phyloP scores from a whole-genome alignment of 441 rosid species.

The Adansonia madagascariensis region DNA sequence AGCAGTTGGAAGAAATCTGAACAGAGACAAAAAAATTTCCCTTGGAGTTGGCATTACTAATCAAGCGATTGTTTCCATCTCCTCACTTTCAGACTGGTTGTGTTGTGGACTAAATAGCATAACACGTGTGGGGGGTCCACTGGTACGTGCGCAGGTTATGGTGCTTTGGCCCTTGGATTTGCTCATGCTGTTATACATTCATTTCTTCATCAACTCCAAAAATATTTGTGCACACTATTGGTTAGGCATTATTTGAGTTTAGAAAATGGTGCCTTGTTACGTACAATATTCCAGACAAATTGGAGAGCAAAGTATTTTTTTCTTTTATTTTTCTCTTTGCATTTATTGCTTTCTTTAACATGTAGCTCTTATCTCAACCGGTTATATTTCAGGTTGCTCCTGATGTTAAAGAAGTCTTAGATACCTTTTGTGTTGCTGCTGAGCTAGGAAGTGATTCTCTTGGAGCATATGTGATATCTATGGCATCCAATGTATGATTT shows the following conservation, averaged over 20 bases:
- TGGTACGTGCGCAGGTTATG: background rate
- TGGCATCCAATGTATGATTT: conserved; percentile 87
- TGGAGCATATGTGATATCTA: conserved; percentile 95
- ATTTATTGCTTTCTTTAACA: conserved; percentile 20
- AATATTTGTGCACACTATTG: background rate
- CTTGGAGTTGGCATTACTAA: conserved; percentile 1
- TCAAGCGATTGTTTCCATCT: background rate
- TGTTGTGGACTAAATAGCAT: background rate
- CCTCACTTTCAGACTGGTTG: background rate
- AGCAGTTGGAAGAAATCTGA: background rate
- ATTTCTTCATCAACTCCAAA: background rate
- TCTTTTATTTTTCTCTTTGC: conserved; percentile 3
- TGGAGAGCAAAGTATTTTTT: conserved; percentile 9
- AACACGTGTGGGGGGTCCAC: background rate
- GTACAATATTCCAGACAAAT: conserved; percentile 10
- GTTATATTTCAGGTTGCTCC: conserved; percentile 64
- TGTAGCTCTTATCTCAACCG: background rate
- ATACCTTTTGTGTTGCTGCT: conserved; percentile 91
- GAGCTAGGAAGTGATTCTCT: conserved; percentile 95
- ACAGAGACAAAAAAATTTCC: background rate
- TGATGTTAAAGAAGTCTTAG: conserved; percentile 85
- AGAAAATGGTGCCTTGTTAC: background rate
- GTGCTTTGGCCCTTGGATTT: conserved; percentile 1
- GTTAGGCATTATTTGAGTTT: conserved; percentile 11
- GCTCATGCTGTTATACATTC: background rate